Base-by-base conservation (phyloP, 805 yeast genomes). In the Saturnispora zaruensis region DNA sequence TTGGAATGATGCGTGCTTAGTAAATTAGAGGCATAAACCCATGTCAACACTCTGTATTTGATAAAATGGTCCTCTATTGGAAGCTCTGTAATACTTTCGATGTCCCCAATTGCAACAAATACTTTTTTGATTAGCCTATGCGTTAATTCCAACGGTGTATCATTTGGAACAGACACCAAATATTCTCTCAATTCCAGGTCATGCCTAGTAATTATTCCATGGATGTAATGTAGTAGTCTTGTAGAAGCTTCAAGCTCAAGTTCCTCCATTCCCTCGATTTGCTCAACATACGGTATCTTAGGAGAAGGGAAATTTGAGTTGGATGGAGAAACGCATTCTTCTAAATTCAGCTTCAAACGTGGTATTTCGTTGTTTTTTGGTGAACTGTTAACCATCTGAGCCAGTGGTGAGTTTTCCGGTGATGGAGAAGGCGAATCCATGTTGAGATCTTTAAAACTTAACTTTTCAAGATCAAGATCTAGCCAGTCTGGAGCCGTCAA, bases 191-290 rank as follows among this genome's bases (percentile, higher is more conserved):
- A 40, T 18, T 47, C 32, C 6, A 41, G 20, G 18, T 53, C 45
- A 33, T 54, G 57, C 20, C 57, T 41, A 5, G 52, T 54, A 3
- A 54, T 46, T 7, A 52, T 47, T 34, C 51, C 44, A 46, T 54
- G 49, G 18, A 54, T 50, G 41, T 38, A 52, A 47, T 52, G 57
- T n/a, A 51, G 36, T 8, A 54, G 26, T 34, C 51, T 51, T 14
- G 55, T 32, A n/a, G 28, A 16, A 6, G 51, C 38, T 13, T 37
- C 43, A 14, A 18, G n/a, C 6, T 34, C 32, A 18, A 16, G 25
- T 37, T 30, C 44, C 11, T 47, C 48, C 8, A 30, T 38, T 28
- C 37, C 41, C n/a, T 45, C 34, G 4, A 28, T 32, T 5, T 32
- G 20, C 8, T 46, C 38, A 25, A 41, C 11, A 13, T 18, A 13